A percentile compares a stretch with the other conserved stretches of the same genome.
Evolutionary conservation across 495 filamentous ascomycete species (phyloP).

Genomic region (Elaphomyces granulatus): DNA sequence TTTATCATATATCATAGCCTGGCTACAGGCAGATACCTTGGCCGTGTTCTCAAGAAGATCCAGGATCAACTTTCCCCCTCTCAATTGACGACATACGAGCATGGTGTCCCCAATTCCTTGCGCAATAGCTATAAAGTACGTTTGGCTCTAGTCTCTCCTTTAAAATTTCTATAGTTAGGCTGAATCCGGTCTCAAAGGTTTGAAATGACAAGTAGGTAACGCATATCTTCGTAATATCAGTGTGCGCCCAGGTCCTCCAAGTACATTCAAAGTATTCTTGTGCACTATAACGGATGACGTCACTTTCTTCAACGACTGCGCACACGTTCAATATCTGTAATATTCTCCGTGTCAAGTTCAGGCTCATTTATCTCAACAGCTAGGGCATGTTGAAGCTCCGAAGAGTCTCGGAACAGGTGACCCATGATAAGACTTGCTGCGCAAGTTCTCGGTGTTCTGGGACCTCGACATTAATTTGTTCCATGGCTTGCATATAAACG

Average conservation of each 20-base stretch:
- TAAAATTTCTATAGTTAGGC: conserved; percentile 2
- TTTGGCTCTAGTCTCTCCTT: conserved; percentile 6
- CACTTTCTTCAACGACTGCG: conserved; percentile 17
- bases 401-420: conserved; percentile 12
- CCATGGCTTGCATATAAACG: conserved; percentile 27
- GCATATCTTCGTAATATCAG: conserved; percentile 13
- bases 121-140: conserved; percentile 28
- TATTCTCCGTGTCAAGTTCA: conserved; percentile 13
- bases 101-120: conserved; percentile 28
- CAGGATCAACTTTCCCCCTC: neutral
- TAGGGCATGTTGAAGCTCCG: conserved; percentile 24
- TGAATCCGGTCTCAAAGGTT: conserved; percentile 6
- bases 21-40: conserved; percentile 5
- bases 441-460: conserved; percentile 15
- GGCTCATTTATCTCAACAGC: conserved; percentile 13
- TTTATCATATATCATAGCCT: conserved; percentile 9
- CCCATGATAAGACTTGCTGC: conserved; percentile 15
- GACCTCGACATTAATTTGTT: conserved; percentile 21
- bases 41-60: conserved; percentile 4
- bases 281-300: conserved; percentile 20
- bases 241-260: conserved; percentile 10
- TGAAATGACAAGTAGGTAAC: conserved; percentile 17
- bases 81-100: conserved; percentile 2
- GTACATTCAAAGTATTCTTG: conserved; percentile 21
- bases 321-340: conserved; percentile 15